Evolutionary conservation across 345 rosid genomes (phyloP).

Genomic region (Zanthoxylum bungeanum): DNA sequence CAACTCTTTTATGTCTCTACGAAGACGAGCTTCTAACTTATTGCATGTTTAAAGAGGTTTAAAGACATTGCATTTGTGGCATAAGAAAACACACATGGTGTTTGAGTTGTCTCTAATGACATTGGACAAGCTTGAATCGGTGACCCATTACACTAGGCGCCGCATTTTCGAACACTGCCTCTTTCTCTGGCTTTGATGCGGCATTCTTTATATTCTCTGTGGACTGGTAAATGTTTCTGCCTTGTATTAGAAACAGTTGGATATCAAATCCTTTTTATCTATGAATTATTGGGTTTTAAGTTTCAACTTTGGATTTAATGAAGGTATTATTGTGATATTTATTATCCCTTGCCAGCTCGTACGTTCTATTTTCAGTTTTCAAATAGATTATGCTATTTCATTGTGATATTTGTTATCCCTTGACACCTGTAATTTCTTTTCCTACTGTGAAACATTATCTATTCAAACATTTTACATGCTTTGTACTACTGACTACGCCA

Average conservation of each 20-base stretch:
- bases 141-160: too few species aligned
- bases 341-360: neutral
- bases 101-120: too few species aligned
- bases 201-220: neutral
- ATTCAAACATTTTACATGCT: slow-evolving; percentile 8
- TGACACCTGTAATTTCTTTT: neutral
- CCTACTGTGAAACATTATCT: neutral
- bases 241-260: neutral
- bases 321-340: neutral
- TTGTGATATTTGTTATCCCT: neutral
- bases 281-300: neutral
- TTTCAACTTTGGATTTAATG: neutral
- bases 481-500: slow-evolving; percentile 33
- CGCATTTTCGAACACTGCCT: too few species aligned
- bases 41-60: too few species aligned
- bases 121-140: too few species aligned
- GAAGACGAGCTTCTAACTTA: too few species aligned
- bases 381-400: neutral
- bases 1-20: too few species aligned
- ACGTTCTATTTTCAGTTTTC: neutral
- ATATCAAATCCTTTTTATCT: neutral
- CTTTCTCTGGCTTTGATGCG: neutral
- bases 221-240: too few species aligned
- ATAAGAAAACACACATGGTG: too few species aligned
- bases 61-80: too few species aligned